Percentiles rank a stretch among this genome's conserved stretches.
These are phyloP conservation scores for Clavispora fructus DNA, from an alignment of 805 yeast species.

Conservation along the genomic window DNA sequence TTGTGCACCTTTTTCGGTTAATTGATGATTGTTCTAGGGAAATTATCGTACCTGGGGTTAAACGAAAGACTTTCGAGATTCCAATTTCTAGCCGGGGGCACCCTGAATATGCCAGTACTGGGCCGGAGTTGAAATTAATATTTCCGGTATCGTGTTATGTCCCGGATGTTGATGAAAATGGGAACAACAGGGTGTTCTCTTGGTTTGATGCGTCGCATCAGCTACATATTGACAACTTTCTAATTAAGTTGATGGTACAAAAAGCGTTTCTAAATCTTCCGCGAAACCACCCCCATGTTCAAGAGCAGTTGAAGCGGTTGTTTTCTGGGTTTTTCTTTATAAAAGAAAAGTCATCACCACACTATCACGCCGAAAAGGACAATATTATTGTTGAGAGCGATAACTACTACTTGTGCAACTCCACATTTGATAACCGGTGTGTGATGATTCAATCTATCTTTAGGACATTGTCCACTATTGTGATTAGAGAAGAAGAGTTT, in stretches of 20 bases:
- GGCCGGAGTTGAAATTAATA: neutral
- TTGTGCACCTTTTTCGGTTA: slow-evolving; percentile 9
- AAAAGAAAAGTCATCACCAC: slow-evolving; percentile 10
- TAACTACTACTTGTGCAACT: slow-evolving; percentile 20
- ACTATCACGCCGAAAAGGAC: slow-evolving; percentile 6
- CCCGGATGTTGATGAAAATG: slow-evolving; percentile 3
- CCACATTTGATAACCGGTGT: slow-evolving; percentile 25
- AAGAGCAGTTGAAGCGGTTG: slow-evolving; percentile 18
- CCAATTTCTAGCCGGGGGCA: slow-evolving; percentile 24
- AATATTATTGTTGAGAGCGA: slow-evolving; percentile 21
- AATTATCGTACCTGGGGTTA: slow-evolving; percentile 21
- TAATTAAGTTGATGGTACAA: slow-evolving; percentile 9
- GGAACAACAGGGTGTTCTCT: slow-evolving; percentile 5
- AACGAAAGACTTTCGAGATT: slow-evolving; percentile 17
- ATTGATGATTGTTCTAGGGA: slow-evolving; percentile 15
- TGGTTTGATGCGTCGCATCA: slow-evolving; percentile 15
- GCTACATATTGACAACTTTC: slow-evolving; percentile 8
- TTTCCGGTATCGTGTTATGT: slow-evolving; percentile 10
- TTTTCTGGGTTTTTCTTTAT: slow-evolving; percentile 22
- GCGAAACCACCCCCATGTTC: slow-evolving; percentile 22
- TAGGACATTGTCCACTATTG: slow-evolving; percentile 17
- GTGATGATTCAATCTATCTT: slow-evolving; percentile 30
- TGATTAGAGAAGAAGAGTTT: slow-evolving; percentile 19
- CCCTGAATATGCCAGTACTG: slow-evolving; percentile 18
- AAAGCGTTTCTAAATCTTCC: slow-evolving; percentile 11